Evolutionary conservation across 805 yeast species (phyloP), one percentile per base, ranked within the genome.

Genomic region (Yamadazyma phyllophila): DNA sequence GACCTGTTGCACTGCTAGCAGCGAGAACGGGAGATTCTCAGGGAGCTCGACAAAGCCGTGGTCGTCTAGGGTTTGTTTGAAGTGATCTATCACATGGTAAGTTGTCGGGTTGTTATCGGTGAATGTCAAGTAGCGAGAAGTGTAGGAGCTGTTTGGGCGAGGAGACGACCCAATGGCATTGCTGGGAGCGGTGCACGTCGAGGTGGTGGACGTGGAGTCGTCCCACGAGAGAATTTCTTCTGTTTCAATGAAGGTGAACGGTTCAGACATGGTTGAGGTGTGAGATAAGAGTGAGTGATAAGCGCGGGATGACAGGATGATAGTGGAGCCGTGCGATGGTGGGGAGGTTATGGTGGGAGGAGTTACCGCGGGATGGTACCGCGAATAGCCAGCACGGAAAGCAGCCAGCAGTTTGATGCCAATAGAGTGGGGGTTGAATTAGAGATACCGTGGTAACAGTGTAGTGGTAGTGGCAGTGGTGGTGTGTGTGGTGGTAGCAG

Each of bases 81-180:
- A 74, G 56, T 69, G 65, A 32, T 74, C 61, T 12, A 85, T 82
- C 20, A 83, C 90, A 59, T 88, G 96, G 69, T 66, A 87, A 33
- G 81, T 81, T 13, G 95, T 87, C 40, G 96, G 96, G 54, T 78
- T 78, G 30, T 73, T 67, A 60, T 82, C 81, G 41, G 89, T 85
- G 69, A 88, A 88, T 51, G 81, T 80, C 48, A 86, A 75, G 65
- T 83, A 87, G 36, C 76, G 71, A 13, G 30, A 7, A 16, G 37
- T 24, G n/a, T 32, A 39, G 17, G 13, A 24, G 10, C n/a, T n/a
- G 10, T 26, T 13, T 26, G 36, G 8, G 10, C 10, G 7, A 31
- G 40, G n/a, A 26, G 13, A 4, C 3, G 32, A 14, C 20, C 26
- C 32, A 14, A 10, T 14, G 31, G 33, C 46, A 39, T 29, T n/a